These are phyloP conservation scores for Combretum micranthum DNA, from an alignment of 345 rosid genomes.

Conservation along the genomic window DNA sequence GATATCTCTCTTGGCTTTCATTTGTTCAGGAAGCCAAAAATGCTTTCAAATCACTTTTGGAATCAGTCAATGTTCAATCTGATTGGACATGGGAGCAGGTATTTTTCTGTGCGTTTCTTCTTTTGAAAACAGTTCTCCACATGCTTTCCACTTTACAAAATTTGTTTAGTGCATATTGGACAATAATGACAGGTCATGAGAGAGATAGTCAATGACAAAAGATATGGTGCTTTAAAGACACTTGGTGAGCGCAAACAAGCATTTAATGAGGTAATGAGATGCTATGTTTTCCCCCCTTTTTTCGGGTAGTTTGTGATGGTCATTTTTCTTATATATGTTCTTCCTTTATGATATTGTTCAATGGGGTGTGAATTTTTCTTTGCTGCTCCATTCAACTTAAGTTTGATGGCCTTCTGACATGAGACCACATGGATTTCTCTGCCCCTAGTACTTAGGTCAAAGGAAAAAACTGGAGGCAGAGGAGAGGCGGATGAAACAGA, in stretches of 20 bases:
- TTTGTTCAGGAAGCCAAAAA: constrained; percentile 80
- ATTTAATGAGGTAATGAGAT: constrained; percentile 94
- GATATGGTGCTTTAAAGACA: constrained; percentile 86
- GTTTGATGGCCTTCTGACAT: constrained; percentile 1
- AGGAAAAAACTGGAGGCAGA: constrained; percentile 91
- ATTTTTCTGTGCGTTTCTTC: constrained; percentile 7
- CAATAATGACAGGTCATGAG: constrained; percentile 54
- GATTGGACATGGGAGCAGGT: constrained; percentile 99
- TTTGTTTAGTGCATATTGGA: constrained; percentile 13
- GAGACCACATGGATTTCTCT: constrained; percentile 1
- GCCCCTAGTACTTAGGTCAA: constrained; percentile 85
- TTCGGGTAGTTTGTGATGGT: not conserved
- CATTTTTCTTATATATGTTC: constrained; percentile 6
- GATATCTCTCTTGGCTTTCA: constrained; percentile 4
- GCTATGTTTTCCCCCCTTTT: not conserved
- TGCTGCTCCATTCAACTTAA: not conserved
- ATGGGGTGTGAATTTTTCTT: not conserved
- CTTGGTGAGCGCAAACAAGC: constrained; percentile 98
- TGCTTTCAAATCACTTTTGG: constrained; percentile 92
- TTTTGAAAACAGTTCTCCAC: constrained; percentile 1
- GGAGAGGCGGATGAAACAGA: constrained; percentile 90
- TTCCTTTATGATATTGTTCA: not conserved
- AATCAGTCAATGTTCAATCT: constrained; percentile 76
- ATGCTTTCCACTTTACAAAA: constrained; percentile 7
- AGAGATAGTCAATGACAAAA: constrained; percentile 79